Evolutionary conservation across 768 basidiomycete species (phyloP).

Genomic region (Russula sp.): DNA sequence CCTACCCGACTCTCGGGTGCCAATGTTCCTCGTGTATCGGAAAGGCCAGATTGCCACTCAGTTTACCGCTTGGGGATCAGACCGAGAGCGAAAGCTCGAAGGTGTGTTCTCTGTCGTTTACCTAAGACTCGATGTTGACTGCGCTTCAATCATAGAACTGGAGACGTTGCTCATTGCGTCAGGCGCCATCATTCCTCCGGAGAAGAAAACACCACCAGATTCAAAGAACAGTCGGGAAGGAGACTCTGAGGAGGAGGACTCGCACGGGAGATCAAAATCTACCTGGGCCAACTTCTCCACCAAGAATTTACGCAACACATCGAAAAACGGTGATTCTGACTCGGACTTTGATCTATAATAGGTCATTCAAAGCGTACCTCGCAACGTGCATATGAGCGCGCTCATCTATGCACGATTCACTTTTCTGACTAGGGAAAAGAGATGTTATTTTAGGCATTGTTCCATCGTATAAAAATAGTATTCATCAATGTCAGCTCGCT

Average conservation of each 20-base stretch:
- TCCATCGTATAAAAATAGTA: conserved; percentile 16
- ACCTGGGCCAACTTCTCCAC: conserved; percentile 46
- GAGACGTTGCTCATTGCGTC: conserved; percentile 62
- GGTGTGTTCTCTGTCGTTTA: conserved; percentile 41
- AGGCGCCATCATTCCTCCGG: conserved; percentile 54
- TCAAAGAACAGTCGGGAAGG: conserved; percentile 32
- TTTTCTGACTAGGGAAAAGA: not conserved
- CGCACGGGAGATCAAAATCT: conserved; percentile 48
- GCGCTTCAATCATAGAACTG: conserved; percentile 40
- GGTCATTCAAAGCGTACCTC: not conserved
- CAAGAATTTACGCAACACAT: conserved; percentile 48
- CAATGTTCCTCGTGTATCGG: conserved; percentile 89
- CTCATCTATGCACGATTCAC: not conserved
- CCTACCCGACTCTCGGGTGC: conserved; percentile 83
- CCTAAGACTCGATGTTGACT: not conserved
- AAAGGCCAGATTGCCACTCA: conserved; percentile 88
- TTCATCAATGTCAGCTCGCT: not conserved
- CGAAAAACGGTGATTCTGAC: conserved; percentile 61
- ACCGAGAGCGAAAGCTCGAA: conserved; percentile 65
- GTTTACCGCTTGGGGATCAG: conserved; percentile 77
- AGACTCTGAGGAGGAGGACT: conserved; percentile 43
- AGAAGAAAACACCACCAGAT: conserved; percentile 30
- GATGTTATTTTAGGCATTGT: not conserved
- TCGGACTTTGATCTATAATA: conserved; percentile 56
- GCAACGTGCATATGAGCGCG: not conserved